A percentile compares a stretch with the other conserved stretches of the same genome.
phyloP scores from a whole-genome alignment of 2,329 filamentous ascomycete genomes.

The Colletotrichum eremochloae region DNA sequence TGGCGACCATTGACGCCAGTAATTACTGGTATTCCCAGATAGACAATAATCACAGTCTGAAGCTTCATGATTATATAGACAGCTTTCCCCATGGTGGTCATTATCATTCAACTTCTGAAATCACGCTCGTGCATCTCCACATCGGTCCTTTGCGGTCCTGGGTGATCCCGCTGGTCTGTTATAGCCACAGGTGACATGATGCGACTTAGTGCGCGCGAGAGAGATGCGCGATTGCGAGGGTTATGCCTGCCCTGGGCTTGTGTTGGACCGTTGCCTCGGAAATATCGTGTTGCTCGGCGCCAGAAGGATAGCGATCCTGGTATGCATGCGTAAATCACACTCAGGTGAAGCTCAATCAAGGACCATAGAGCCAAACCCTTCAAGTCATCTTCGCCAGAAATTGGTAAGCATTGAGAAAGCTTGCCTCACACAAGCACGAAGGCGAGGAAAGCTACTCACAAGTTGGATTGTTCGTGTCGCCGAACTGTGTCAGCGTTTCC shows the following conservation, averaged over 20 bases:
- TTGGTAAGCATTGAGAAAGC: too few relatives aligned
- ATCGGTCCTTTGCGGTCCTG: background rate
- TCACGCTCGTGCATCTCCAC: background rate
- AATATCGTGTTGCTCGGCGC: background rate
- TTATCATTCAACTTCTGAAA: too few relatives aligned
- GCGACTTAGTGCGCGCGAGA: background rate
- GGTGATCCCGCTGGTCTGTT: background rate
- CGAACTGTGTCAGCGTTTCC: background rate
- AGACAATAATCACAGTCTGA: background rate
- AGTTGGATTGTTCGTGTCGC: background rate
- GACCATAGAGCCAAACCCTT: background rate
- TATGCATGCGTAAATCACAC: slow-evolving; percentile 1
- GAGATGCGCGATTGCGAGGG: background rate
- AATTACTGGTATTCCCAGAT: background rate
- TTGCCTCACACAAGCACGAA: background rate
- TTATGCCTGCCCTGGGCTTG: background rate
- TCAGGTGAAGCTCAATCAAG: background rate
- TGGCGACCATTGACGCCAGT: background rate
- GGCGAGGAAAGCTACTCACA: background rate
- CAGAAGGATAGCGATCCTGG: background rate
- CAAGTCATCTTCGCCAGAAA: background rate
- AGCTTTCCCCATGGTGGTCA: background rate
- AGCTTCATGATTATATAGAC: background rate
- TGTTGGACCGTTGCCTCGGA: too few relatives aligned
- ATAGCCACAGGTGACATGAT: background rate